Evolutionary conservation across 768 basidiomycete species (phyloP).

Genomic region (Tephrocybe sp.): DNA sequence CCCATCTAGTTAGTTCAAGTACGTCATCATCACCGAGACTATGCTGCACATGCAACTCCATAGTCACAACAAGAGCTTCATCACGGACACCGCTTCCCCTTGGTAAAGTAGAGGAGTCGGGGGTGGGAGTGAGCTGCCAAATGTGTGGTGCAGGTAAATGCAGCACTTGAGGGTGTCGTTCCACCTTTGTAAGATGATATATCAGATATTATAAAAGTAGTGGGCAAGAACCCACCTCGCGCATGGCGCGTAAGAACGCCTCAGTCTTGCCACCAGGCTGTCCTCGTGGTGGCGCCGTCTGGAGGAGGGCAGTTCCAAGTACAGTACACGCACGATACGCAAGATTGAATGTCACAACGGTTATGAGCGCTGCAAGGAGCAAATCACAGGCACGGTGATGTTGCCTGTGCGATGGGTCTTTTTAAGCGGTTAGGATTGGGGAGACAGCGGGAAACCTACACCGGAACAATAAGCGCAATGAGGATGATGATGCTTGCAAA

Average conservation of each 20-base stretch:
- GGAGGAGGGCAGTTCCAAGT: slow-evolving; percentile 83
- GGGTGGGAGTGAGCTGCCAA: slow-evolving; percentile 74
- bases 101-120: slow-evolving; percentile 6
- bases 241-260: slow-evolving; percentile 74
- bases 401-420: slow-evolving; percentile 26
- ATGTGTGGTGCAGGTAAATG: slow-evolving; percentile 86
- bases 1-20: slow-evolving; percentile 72
- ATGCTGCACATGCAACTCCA: slow-evolving; percentile 73
- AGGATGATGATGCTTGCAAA: slow-evolving; percentile 57
- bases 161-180: slow-evolving; percentile 79
- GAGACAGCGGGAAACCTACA: slow-evolving; percentile 39
- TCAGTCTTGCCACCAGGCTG: slow-evolving; percentile 71
- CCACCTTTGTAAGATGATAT: slow-evolving; percentile 51
- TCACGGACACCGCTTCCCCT: neutral
- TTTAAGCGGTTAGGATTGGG: too few relatives aligned
- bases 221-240: slow-evolving; percentile 56
- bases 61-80: slow-evolving; percentile 65
- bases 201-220: neutral
- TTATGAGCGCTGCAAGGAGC: slow-evolving; percentile 75
- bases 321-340: slow-evolving; percentile 84
- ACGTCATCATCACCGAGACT: slow-evolving; percentile 73
- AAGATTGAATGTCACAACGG: slow-evolving; percentile 75
- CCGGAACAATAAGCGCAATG: slow-evolving; percentile 52
- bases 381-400: slow-evolving; percentile 81
- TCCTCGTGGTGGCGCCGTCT: slow-evolving; percentile 80